Base-by-base conservation (phyloP, 2,329 filamentous ascomycete species). In the Didymella glomerata region DNA sequence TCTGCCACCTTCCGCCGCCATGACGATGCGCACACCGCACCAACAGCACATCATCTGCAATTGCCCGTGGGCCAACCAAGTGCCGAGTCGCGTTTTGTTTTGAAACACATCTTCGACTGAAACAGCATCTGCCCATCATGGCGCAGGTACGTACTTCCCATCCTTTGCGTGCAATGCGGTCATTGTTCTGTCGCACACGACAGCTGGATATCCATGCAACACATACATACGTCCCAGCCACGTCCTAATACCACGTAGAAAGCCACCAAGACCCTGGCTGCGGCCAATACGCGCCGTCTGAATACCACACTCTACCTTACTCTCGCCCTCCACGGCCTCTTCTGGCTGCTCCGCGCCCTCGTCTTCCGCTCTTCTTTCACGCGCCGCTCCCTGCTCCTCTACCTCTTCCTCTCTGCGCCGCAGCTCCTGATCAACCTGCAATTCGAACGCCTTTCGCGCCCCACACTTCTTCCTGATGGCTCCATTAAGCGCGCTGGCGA, bases 391-490 rank as follows among this genome's bases (percentile, higher is more conserved):
- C 74, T 88, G 22, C 78, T 88, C 50, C 82, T 87, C 60, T 99
- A 96, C 78, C 74, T 87, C 58, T 62, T 93, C 41, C 81, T 97
- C 64, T 92, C 90, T 2, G 76, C 85, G 0, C 95, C 95, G 0
- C 88, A 89, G 51, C 83, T 96, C 51, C 73, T 89, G 68, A 92
- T 95, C 79, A 88, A 98, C 77, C 90, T 91, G 73, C 88, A 92
- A 70, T 89, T 99, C 62, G 95, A 99, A 78, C 85, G 85, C 46
- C 87, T 93, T 8, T 92, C 91, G 13, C 90, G 94, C 10, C 95
- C 95, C 24, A 88, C 83, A 61, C 91, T 89, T 74, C 86, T 88
- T 65, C 76, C 87, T 22, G 66, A 70, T 52, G 77, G 77, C 58
- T 83, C 88, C n/a, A 82, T 98, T 62, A 88, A 86, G 75, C 87